These are phyloP conservation scores for Closterium sp. DNA, from an alignment of 139 green algal genomes.

Conservation along the genomic window DNA sequence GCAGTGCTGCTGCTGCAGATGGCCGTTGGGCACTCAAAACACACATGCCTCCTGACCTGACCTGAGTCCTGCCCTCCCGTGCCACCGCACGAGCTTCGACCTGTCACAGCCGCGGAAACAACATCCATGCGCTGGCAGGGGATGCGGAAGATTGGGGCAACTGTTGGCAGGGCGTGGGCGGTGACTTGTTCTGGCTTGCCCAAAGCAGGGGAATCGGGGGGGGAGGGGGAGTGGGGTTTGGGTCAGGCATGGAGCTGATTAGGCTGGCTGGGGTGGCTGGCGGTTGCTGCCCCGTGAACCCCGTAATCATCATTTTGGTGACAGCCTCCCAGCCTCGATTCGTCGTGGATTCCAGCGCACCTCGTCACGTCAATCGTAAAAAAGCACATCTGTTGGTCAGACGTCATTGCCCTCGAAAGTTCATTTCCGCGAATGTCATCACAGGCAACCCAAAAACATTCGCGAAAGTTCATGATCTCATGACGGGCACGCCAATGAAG, in stretches of 20 bases:
- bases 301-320: not conserved
- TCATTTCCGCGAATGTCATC: not conserved
- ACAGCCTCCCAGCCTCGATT: not conserved
- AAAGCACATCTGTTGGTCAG: not conserved
- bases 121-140: too few relatives aligned
- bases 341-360: not conserved
- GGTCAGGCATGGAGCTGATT: not conserved
- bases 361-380: not conserved
- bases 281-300: not conserved
- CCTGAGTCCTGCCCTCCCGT: not conserved
- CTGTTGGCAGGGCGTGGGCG: too few relatives aligned
- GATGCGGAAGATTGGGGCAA: too few relatives aligned
- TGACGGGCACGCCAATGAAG: too few relatives aligned
- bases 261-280: not conserved
- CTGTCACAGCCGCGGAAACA: too few relatives aligned
- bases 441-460: too few relatives aligned
- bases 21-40: not conserved
- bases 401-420: not conserved
- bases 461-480: too few relatives aligned
- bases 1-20: not conserved
- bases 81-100: not conserved
- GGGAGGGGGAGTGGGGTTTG: too few relatives aligned
- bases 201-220: too few relatives aligned
- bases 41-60: not conserved
- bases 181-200: too few relatives aligned